Evolutionary conservation across 768 basidiomycete species (phyloP).

Genomic region (Sarcodon sp.): DNA sequence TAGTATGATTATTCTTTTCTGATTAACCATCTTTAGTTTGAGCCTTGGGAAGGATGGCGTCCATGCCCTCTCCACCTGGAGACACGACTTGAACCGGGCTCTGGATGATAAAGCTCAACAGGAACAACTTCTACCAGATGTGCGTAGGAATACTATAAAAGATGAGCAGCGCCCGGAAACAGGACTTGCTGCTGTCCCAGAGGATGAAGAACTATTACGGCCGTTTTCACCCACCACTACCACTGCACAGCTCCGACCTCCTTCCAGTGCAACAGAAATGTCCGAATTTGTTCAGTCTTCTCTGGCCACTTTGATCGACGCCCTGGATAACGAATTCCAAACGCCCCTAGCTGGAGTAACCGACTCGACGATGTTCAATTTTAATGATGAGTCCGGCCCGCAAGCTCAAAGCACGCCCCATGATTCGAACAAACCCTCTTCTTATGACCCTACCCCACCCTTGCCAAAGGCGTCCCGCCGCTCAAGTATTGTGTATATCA

Average conservation of each 20-base stretch:
- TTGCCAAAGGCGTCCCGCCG: constrained; percentile 22
- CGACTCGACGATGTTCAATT: constrained; percentile 48
- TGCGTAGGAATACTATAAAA: constrained; percentile 29
- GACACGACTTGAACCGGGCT: constrained; percentile 38
- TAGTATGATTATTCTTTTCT: too few species aligned
- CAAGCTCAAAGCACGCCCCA: constrained; percentile 56
- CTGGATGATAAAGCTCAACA: constrained; percentile 28
- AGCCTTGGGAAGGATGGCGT: constrained; percentile 48
- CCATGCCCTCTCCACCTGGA: constrained; percentile 37
- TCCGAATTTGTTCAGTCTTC: constrained; percentile 32
- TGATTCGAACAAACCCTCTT: constrained; percentile 22
- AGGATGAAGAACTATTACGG: constrained; percentile 23
- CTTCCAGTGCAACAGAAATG: constrained; percentile 34
- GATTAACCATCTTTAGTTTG: constrained; percentile 25
- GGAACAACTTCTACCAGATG: constrained; percentile 23
- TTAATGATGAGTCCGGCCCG: constrained; percentile 24
- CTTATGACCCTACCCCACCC: constrained; percentile 11
- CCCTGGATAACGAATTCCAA: constrained; percentile 16
- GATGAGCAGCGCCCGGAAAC: constrained; percentile 10
- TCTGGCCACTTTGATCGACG: constrained; percentile 25
- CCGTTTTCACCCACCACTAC: constrained; percentile 10
- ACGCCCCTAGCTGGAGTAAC: constrained; percentile 42
- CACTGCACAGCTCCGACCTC: constrained; percentile 36
- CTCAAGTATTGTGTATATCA: constrained; percentile 55
- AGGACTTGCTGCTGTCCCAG: constrained; percentile 23